phyloP scores from a whole-genome alignment of 305 asterid species.

The Rubia tinctorum region DNA sequence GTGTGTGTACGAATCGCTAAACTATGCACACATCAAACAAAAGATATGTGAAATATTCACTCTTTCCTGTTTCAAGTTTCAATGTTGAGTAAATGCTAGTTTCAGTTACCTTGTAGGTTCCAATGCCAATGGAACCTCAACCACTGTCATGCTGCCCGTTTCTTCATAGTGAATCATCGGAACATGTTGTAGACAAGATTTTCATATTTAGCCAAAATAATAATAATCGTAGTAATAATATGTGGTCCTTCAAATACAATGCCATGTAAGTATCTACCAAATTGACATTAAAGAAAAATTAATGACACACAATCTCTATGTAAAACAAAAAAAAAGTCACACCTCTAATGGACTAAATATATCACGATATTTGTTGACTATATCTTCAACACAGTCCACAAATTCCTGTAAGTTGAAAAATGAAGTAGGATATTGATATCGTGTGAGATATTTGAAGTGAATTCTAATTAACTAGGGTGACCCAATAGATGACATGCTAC shows the following conservation, averaged over 20 bases:
- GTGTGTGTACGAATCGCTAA: neutral
- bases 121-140: neutral
- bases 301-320: neutral
- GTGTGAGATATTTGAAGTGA: too few relatives aligned
- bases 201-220: neutral
- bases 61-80: neutral
- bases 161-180: neutral
- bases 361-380: neutral
- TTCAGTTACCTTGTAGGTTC: conserved; percentile 7
- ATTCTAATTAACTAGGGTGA: neutral
- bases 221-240: neutral
- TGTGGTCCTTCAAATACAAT: neutral
- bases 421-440: neutral
- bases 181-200: conserved; percentile 8
- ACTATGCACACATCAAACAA: neutral
- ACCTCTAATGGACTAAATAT: conserved; percentile 10
- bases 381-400: neutral
- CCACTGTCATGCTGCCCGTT: neutral
- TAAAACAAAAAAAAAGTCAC: neutral
- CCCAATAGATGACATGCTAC: neutral
- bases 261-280: neutral
- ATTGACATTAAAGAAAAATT: neutral
- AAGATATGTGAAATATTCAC: neutral
- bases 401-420: conserved; percentile 9
- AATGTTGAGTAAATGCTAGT: neutral